Base-by-base conservation (phyloP, 2,329 filamentous ascomycete genomes). In the Dryadomyces quercus-mongolicae region DNA sequence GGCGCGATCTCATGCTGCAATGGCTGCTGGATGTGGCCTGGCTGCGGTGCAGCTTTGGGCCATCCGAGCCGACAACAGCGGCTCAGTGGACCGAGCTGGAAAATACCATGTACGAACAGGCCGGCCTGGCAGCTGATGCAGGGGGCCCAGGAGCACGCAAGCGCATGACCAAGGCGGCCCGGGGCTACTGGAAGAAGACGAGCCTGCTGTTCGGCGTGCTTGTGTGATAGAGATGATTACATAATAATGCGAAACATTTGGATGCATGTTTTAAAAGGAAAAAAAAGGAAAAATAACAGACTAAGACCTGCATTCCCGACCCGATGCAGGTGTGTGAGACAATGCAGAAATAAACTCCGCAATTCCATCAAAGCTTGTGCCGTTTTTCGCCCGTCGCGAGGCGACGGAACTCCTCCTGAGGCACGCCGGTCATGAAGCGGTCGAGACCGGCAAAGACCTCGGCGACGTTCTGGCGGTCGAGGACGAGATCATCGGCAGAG, bases 361-460 rank as follows among this genome's bases (percentile, higher is more conserved):
- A n/a, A 1, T 4, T 2, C 16, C 40, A 9, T 47, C 74, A 95
- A 67, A 97, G 71, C 74, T 97, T 97, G 72, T 98, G 93, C 66
- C 84, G 88, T 81, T 96, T 97, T 76, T 93, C 81, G 13, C 92
- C 90, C 58, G 76, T 82, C 1, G 89, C 89, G 65, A 97, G 73
- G 75, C 87, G 91, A 63, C 77, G 72, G 66, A 97, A 97, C 74
- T 97, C 88, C 67, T 85, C 78, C 74, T 96, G 90, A 20, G 93
- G 93, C 46, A 90, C 75, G 0, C 90, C 90, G 57, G 72, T 79
- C 60, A 88, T 67, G 64, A 97, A 96, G 56, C 90, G 74, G 58
- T 91, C 84, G 64, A 97, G 66, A 0, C 91, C 92, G 2, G 80
- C 85, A 73, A 95, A 91, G 1, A 93, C 88, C 76, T 97, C 92